phyloP scores from a whole-genome alignment of 441 rosid species.

The Codiaeum variegatum region DNA sequence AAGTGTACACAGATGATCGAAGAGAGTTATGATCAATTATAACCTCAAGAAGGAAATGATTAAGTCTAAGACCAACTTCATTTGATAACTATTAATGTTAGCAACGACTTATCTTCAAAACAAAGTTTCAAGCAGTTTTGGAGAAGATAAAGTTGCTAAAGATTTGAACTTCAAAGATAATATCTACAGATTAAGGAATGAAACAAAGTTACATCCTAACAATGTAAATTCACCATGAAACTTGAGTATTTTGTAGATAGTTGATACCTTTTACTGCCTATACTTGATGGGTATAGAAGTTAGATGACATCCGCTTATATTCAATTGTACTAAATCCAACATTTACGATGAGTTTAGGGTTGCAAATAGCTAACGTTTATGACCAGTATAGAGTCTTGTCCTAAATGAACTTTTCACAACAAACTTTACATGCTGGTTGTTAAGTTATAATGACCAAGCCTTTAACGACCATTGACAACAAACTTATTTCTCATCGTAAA shows the following conservation, averaged over 20 bases:
- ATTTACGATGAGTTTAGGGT: too few species aligned
- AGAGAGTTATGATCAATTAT: constrained; percentile 17
- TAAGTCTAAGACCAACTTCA: constrained; percentile 16
- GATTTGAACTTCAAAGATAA: constrained; percentile 58
- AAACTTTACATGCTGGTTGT: too few species aligned
- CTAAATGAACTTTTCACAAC: too few species aligned
- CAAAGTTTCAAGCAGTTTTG: constrained; percentile 44
- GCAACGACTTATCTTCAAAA: constrained; percentile 44
- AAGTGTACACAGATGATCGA: constrained; percentile 5
- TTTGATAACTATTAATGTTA: constrained; percentile 20
- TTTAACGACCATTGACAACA: too few species aligned
- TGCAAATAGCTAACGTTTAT: too few species aligned
- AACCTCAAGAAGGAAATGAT: constrained; percentile 16
- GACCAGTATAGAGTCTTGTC: too few species aligned
- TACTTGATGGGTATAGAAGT: constrained; percentile 63
- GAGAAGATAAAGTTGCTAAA: constrained; percentile 61
- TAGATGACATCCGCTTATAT: constrained; percentile 50
- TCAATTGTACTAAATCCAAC: too few species aligned
- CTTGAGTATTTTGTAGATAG: neutral
- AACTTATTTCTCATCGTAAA: too few species aligned
- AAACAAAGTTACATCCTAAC: neutral
- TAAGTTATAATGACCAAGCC: too few species aligned
- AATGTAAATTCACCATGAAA: neutral
- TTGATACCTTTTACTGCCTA: constrained; percentile 58
- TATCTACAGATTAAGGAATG: constrained; percentile 12